These are phyloP conservation scores for Gleditsia sinensis DNA, from an alignment of 306 rosid species.

Conservation along the genomic window DNA sequence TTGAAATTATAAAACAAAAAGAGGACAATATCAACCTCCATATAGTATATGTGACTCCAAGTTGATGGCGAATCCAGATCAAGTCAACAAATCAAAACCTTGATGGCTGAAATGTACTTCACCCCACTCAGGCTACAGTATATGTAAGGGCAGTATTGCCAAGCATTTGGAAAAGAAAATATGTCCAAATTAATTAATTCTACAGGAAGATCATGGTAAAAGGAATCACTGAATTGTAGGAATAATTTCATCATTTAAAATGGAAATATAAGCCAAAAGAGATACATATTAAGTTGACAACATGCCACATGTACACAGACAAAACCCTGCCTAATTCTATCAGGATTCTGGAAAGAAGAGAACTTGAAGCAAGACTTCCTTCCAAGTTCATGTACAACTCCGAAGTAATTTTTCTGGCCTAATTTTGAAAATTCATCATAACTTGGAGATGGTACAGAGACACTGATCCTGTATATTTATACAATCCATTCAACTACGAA, in stretches of 20 bases:
- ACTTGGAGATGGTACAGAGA: too few species aligned
- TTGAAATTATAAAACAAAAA: constrained; percentile 29
- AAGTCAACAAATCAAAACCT: constrained; percentile 25
- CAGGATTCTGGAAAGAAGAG: neutral
- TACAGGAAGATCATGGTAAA: neutral
- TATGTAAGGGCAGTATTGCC: neutral
- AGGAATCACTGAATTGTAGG: constrained; percentile 6
- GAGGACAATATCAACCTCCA: constrained; percentile 28
- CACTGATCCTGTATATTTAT: neutral
- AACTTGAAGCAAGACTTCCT: too few species aligned
- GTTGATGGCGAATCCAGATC: constrained; percentile 15
- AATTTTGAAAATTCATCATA: too few species aligned
- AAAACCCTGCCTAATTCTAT: neutral
- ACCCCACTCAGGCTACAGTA: constrained; percentile 9
- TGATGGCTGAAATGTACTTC: constrained; percentile 20
- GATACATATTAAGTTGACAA: neutral
- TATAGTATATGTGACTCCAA: constrained; percentile 26
- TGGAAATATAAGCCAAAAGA: constrained; percentile 1
- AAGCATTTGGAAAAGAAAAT: constrained; percentile 13
- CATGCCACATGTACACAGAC: too few species aligned
- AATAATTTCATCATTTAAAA: constrained; percentile 26
- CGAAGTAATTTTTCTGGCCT: too few species aligned
- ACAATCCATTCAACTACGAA: constrained; percentile 7
- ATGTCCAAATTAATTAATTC: constrained; percentile 3
- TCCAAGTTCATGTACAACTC: too few species aligned